Evolutionary conservation across 2,329 filamentous ascomycete species (phyloP), one percentile per base, ranked within the genome.

Genomic region (Talaromyces sp.): DNA sequence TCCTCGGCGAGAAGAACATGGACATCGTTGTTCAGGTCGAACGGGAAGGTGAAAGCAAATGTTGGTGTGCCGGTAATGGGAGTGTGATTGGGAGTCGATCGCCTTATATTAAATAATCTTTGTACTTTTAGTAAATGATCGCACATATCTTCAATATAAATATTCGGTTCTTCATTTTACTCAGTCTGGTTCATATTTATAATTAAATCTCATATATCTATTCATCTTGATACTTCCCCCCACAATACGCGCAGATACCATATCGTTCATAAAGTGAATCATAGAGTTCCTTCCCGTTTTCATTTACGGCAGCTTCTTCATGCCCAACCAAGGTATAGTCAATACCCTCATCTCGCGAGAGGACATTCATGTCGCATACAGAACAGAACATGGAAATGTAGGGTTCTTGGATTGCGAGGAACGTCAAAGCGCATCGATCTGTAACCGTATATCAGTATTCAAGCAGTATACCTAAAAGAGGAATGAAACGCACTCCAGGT

Each of bases 11-110:
- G 61, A 86, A 90, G 69, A 86, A 88, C 49, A 90, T 97, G 79
- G 89, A 97, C 72, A 87, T 93, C 13, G 88, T 96, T 31, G 86
- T 97, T 5, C 94, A 97, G 77, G 90, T 96, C 1, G 94, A 97
- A 78, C 83, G 89, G 56, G 92, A 97, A 72, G 91, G 90, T 0
- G 92, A 96, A 60, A 81, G 80, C 4, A 78, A 81, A 64, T 89
- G 87, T 72, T 89, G 86, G 86, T 89, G 87, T 73, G 62, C 35
- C 7, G 84, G 84, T 13, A 76, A 63, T 35, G 84, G 84, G 13
- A 75, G 43, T 47, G 22, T 25, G 39, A 57, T 49, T n/a, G 60
- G 60, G 17, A 63, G 41, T 37, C 50, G 65, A 13, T 61, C 56
- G 33, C 57, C 65, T 25, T 64, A 66, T 66, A 61, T 56, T 19